Base-by-base conservation (phyloP, 2,329 filamentous ascomycete genomes). In the Aureobasidium leucospermi region DNA sequence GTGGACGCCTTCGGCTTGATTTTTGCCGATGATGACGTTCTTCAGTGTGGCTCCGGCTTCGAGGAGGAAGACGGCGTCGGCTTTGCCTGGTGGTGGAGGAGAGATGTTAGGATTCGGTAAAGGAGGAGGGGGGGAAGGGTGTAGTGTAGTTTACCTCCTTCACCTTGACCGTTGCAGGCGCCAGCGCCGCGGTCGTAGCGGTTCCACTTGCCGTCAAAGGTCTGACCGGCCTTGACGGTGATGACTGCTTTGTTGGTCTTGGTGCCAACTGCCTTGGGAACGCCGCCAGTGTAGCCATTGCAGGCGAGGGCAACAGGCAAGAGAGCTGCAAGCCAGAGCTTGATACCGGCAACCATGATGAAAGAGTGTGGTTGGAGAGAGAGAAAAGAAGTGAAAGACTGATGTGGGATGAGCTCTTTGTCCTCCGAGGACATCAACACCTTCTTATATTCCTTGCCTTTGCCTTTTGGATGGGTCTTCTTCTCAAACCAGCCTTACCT, bases 11-110 rank as follows among this genome's bases (percentile, higher is more conserved):
- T 81, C 79, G 46, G 76, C 74, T 61, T 80, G 73, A 62, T 78
- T 75, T 15, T 72, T 74, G 42, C 80, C 79, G 58, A 81, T 81
- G 67, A 82, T 80, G 66, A 78, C 78, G 65, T 81, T 81, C 64
- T 75, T 76, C 19, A 82, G 69, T 31, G 75, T 80, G 42, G 75
- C 81, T 31, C 80, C 80, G 55, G 76, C 71, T 66, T 78, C 71
- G 61, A 83, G 71, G 63, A 79, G 72, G 74, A 83, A 83, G 68
- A 82, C 79, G 43, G 80, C 77, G 55, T 77, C 70, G 29, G 48
- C 45, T 16, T 61, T 39, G 29, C 45, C 45, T 48, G 45, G 45
- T 34, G 15, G 6, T 15, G 15, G 11, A 41, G 7, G 15, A 47
- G 46, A 47, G 45, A 28, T 45, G 16, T 47, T 28, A 47, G 45